Evolutionary conservation across 2,329 filamentous ascomycete species (phyloP), one percentile per base, ranked within the genome.

Genomic region (Paecilomyces formosus): DNA sequence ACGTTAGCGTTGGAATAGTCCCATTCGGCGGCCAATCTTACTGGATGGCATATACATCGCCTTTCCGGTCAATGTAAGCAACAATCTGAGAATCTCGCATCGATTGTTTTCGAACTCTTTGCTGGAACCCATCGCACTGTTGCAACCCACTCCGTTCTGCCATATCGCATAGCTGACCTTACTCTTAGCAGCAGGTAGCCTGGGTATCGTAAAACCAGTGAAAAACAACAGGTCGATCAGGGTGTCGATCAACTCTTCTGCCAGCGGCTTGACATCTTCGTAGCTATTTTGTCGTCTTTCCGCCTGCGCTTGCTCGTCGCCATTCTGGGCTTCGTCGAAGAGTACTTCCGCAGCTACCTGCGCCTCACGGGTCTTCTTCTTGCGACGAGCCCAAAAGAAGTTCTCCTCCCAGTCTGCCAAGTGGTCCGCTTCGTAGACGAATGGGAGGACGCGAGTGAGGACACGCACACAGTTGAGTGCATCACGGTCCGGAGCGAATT

Each of bases 131-230:
- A 95, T 86, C 4, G 92, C 85, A 15, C 89, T 90, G 73, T 96
- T 96, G 79, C 93, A 97, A 13, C 94, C 94, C 30, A 99, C 93
- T 54, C 94, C 94, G 70, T 90, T 97, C 77, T 97, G 92, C 94
- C 94, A 99, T 71, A 99, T 97, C 57, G 91, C 88, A 75, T 94
- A 96, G 7, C 88, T 89, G 58, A 97, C 89, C 72, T 94, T 95
- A 62, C 84, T 83, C 69, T 88, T 91, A 57, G 85, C 85, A 58
- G 86, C 82, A 13, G 85, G 81, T 50, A 89, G 83, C 59, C 81
- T 84, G 9, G 93, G 90, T 15, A 97, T 82, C 0, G 93, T 96
- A 68, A 99, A 88, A 57, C 92, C 90, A 8, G 89, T 87, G 72
- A 90, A 96, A 82, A 99, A 99, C 50, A 97, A 82, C 56, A 97